Evolutionary conservation across 163 green algal genomes (phyloP).

Genomic region (Scenedesmus sp.): DNA sequence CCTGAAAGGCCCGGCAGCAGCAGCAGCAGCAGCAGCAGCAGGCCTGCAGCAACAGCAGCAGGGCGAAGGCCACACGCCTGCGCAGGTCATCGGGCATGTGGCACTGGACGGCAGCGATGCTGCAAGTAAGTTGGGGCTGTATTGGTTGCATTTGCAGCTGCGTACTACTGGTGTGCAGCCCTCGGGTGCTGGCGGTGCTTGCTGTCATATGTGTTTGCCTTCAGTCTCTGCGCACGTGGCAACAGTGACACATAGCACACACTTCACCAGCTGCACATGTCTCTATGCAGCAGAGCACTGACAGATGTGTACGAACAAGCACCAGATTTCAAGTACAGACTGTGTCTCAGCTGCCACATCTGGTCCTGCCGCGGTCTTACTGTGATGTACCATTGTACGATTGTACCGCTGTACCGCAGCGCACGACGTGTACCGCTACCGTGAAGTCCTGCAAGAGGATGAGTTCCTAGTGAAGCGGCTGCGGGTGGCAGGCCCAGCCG

Average conservation of each 20-base stretch:
- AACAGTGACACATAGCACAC: too few relatives aligned
- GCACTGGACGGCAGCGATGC: background rate
- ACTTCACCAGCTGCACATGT: too few relatives aligned
- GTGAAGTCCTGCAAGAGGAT: background rate
- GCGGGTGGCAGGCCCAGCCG: background rate
- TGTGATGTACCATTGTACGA: background rate
- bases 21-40: background rate
- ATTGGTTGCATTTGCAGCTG: too few relatives aligned
- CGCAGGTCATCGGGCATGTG: background rate
- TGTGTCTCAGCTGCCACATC: too few relatives aligned
- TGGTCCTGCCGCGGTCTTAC: too few relatives aligned
- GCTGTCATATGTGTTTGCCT: too few relatives aligned
- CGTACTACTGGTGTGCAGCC: too few relatives aligned
- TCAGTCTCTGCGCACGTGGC: too few relatives aligned
- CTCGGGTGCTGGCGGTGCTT: too few relatives aligned
- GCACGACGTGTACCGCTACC: slow-evolving; percentile 5
- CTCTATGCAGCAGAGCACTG: too few relatives aligned
- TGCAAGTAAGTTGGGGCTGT: background rate
- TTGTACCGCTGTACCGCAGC: background rate
- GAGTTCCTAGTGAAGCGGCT: background rate
- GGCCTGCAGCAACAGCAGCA: background rate
- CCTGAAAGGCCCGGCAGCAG: background rate
- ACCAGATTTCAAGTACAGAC: too few relatives aligned
- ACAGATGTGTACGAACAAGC: too few relatives aligned
- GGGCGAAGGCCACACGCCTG: background rate